Conservation (phyloP, 2,329 filamentous ascomycete species). For the Exophiala lecanii-corni region DNA sequence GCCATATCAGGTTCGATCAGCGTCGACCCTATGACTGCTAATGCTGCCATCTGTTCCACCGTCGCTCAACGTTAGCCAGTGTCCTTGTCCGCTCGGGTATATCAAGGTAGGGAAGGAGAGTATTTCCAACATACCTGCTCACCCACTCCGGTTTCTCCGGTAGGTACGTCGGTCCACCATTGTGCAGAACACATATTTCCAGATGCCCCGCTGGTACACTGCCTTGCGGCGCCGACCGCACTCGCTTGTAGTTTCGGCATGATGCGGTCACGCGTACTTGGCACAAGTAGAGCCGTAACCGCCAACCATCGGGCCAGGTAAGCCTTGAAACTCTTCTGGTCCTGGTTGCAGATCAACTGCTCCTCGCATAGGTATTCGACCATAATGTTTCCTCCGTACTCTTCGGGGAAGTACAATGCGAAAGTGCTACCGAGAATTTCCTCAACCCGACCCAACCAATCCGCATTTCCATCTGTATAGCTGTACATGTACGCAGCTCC, state of each 20-base stretch:
- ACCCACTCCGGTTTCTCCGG: conserved; percentile 37
- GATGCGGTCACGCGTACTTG: conserved; percentile 49
- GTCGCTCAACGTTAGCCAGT: conserved; percentile 9
- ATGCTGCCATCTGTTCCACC: conserved; percentile 53
- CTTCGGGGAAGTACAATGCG: conserved; percentile 48
- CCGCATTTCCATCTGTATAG: conserved; percentile 34
- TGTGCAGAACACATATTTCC: conserved; percentile 42
- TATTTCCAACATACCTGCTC: conserved; percentile 35
- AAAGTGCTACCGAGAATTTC: conserved; percentile 51
- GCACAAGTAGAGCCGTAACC: conserved; percentile 53
- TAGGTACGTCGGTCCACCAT: conserved; percentile 37
- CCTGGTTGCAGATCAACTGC: conserved; percentile 52
- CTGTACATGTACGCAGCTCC: conserved; percentile 56
- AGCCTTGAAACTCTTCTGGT: conserved; percentile 62
- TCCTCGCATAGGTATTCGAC: conserved; percentile 57
- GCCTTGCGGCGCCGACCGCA: conserved; percentile 50
- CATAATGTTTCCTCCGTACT: conserved; percentile 48
- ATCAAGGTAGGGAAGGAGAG: not conserved
- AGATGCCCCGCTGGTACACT: conserved; percentile 47
- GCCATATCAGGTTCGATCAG: conserved; percentile 45
- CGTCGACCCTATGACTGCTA: conserved; percentile 59
- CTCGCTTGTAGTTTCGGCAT: conserved; percentile 49
- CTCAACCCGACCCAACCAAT: conserved; percentile 51
- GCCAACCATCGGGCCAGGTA: conserved; percentile 59
- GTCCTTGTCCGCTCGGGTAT: too few species aligned